phyloP scores from a whole-genome alignment of 345 rosid genomes.

The Pistacia atlantica region DNA sequence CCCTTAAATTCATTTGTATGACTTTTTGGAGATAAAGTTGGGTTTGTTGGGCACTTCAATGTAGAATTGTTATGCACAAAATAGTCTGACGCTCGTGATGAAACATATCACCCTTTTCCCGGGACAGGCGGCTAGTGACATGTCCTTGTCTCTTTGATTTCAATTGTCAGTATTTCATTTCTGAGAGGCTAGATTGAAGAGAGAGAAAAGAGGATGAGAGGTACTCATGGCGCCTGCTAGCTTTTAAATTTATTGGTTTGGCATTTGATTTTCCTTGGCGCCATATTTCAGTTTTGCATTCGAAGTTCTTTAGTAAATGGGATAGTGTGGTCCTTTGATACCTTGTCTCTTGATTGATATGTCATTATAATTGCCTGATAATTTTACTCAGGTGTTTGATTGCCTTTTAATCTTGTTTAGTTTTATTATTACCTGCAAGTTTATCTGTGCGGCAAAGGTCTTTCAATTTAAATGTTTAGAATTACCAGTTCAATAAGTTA shows the following conservation, averaged over 20 bases:
- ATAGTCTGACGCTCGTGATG: conserved; percentile 14
- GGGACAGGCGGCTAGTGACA: conserved; percentile 39
- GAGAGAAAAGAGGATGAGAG: neutral
- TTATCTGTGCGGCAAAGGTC: neutral
- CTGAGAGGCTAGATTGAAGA: neutral
- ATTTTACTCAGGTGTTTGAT: conserved; percentile 1
- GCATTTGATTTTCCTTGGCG: conserved; percentile 29
- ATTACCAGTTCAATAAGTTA: neutral
- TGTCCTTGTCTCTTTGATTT: conserved; percentile 42
- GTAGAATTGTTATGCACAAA: neutral
- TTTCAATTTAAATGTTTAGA: neutral
- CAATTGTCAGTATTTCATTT: conserved; percentile 27
- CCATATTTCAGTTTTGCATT: conserved; percentile 15
- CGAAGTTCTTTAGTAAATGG: neutral
- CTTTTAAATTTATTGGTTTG: conserved; percentile 13
- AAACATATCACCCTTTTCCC: neutral
- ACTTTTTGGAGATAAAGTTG: conserved; percentile 19
- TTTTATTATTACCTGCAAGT: neutral
- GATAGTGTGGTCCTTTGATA: conserved; percentile 26
- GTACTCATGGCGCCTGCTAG: conserved; percentile 23
- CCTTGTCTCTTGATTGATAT: neutral
- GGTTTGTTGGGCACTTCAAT: conserved; percentile 26
- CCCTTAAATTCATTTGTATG: conserved; percentile 25
- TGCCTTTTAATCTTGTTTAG: conserved; percentile 5
- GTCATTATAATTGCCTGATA: neutral